Evolutionary conservation across 129 eudicot species (phyloP).

Genomic region (Centaurea solstitialis): DNA sequence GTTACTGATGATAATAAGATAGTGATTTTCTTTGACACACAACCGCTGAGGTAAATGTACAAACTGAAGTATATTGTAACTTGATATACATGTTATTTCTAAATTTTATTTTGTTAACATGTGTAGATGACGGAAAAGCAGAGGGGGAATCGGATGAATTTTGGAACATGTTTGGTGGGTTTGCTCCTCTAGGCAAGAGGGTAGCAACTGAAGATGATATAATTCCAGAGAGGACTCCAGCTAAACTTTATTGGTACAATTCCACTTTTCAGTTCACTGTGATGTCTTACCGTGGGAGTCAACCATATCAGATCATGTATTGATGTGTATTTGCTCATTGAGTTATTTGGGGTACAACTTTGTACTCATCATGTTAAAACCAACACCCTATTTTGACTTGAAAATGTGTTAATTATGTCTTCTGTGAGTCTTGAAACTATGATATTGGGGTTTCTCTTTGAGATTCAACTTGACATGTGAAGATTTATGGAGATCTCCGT

Average conservation of each 20-base stretch:
- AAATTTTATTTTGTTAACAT: background rate
- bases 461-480: background rate
- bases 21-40: background rate
- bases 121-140: conserved; percentile 87
- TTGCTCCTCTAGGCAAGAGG: conserved; percentile 90
- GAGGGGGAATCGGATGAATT: conserved; percentile 89
- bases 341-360: background rate
- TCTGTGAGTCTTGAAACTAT: too few species aligned
- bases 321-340: background rate
- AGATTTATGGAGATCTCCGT: too few species aligned
- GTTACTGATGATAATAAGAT: background rate
- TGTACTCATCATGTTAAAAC: background rate
- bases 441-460: background rate
- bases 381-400: background rate
- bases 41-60: too few species aligned
- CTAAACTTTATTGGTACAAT: conserved; percentile 70
- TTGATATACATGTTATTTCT: background rate
- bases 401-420: background rate
- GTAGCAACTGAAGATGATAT: conserved; percentile 82
- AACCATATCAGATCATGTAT: background rate
- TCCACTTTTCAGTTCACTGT: conserved; percentile 8
- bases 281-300: background rate
- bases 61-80: background rate
- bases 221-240: conserved; percentile 68
- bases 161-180: conserved; percentile 93